These are phyloP conservation scores for Dictyostelium intermedium DNA, from an alignment of 78 protist genomes.

Conservation along the genomic window DNA sequence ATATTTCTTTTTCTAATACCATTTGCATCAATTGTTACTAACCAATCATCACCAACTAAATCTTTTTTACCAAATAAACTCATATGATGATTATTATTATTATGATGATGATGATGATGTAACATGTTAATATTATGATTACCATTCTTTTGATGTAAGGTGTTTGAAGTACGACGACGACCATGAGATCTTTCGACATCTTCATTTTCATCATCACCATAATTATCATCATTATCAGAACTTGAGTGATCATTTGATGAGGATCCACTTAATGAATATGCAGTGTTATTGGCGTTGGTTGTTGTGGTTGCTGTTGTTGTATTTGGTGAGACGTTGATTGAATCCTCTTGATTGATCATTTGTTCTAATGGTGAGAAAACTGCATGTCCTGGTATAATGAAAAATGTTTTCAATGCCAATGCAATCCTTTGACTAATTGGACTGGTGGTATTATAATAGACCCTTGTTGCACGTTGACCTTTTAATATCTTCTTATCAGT, in stretches of 20 bases:
- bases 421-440: conserved; percentile 45
- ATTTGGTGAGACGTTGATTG: neutral
- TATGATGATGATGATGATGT: neutral
- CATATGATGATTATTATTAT: neutral
- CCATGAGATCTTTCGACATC: neutral
- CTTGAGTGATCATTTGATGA: neutral
- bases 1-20: conserved; percentile 33
- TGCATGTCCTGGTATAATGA: conserved; percentile 23
- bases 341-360: neutral
- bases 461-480: conserved; percentile 32
- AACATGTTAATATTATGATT: neutral
- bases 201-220: neutral
- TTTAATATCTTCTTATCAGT: conserved; percentile 17
- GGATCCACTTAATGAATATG: neutral
- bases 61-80: neutral
- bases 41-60: conserved; percentile 54
- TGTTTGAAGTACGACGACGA: neutral
- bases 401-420: conserved; percentile 36
- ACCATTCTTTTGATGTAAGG: neutral
- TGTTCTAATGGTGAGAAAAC: conserved; percentile 23
- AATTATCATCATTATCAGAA: neutral
- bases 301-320: neutral
- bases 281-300: neutral
- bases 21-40: conserved; percentile 24
- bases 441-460: conserved; percentile 21